Base-by-base conservation (phyloP, 2,329 filamentous ascomycete species). In the Colletotrichum lindemuthianum region DNA sequence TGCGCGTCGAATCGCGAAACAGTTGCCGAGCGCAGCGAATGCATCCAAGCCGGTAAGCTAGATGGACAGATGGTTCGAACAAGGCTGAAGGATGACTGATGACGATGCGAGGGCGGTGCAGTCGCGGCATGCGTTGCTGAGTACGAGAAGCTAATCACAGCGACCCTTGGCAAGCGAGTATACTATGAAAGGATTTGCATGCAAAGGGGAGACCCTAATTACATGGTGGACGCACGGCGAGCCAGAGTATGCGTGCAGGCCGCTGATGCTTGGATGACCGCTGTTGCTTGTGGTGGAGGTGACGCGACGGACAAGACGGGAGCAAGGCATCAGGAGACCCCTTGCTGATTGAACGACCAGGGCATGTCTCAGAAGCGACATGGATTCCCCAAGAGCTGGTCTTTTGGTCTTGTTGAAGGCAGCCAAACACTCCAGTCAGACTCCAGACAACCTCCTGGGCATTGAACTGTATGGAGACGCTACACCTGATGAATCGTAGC, bases 281-380 rank as follows among this genome's bases (percentile, higher is more conserved):
- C 36, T 45, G 50, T 24, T 48, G 24, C 24, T 24, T 24, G 24
- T 24, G 5, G 24, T 24, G 24, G 4, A 24, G 54, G 50, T 41
- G 49, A 63, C 32, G 50, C 49, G 41, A 43, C 40, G 43, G 64
- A 50, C 47, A 34, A 57, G 59, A 59, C 37, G 49, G 40, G 48
- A 64, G 60, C 54, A 24, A 50, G 49, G 53, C 59, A 64, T 59
- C 49, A 45, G 61, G 47, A 37, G 57, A 24, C 51, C 56, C 60
- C 65, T 56, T 60, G 60, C 57, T 58, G 43, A 56, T 47, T 57
- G 60, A 66, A 43, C 24, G 49, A 65, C 75, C 63, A 63, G 75
- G 75, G 74, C 49, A 2, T 70, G 75, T 77, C 72, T 76, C 76
- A 77, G 71, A 72, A 70, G 68, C 69, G 67, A 72, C 72, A 69